Evolutionary conservation across 805 yeast genomes (phyloP).

Genomic region (Wickerhamiella spandovensis): DNA sequence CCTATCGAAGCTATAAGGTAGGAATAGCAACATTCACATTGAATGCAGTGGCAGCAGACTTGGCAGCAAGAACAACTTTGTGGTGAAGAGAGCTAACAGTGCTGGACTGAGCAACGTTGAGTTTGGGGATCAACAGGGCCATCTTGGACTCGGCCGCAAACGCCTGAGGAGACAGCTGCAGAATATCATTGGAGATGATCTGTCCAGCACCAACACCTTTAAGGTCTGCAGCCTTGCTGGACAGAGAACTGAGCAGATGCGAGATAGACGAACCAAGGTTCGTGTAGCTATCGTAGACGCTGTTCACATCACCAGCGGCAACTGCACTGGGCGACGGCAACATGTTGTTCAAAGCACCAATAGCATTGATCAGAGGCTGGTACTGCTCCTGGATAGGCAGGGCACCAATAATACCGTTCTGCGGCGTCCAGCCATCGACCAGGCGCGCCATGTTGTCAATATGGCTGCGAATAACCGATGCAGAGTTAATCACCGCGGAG

Average conservation of each 20-base stretch:
- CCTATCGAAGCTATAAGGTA: neutral
- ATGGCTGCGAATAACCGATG: neutral
- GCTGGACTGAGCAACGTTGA: neutral
- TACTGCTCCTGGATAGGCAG: constrained; percentile 14
- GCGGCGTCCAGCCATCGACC: constrained; percentile 3
- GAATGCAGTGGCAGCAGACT: neutral
- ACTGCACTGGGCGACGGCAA: neutral
- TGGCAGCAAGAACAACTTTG: neutral
- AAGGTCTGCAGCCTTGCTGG: constrained; percentile 15
- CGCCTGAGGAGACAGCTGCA: neutral
- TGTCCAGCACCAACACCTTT: constrained; percentile 13
- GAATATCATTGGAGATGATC: constrained; percentile 16
- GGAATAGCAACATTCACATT: neutral
- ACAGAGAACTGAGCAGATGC: constrained; percentile 10
- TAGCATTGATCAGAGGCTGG: constrained; percentile 9
- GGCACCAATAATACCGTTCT: constrained; percentile 16
- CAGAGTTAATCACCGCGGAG: neutral
- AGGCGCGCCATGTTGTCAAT: neutral
- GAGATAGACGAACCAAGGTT: constrained; percentile 6
- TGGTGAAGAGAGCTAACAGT: neutral
- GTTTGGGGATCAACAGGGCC: neutral
- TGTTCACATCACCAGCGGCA: neutral
- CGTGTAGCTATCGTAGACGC: neutral
- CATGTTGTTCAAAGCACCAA: constrained; percentile 1
- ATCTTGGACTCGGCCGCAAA: neutral